Percentiles rank a stretch among this genome's conserved stretches.
Conservation (phyloP, 176 grass and related monocot species). For the Chrysopogon serrulatus region DNA sequence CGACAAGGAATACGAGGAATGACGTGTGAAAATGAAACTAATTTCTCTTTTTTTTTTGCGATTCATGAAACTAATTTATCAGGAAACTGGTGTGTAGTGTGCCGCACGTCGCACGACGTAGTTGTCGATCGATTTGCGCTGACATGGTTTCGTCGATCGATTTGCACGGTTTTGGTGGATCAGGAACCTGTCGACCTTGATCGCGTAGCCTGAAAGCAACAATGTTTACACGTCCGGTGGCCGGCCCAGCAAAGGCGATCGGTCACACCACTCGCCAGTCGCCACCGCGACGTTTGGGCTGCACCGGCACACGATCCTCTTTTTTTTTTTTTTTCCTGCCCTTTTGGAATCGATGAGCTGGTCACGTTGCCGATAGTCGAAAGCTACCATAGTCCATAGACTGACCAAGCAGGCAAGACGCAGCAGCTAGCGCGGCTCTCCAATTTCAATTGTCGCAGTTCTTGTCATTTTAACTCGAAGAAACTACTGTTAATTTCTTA, state of each 20-base stretch:
- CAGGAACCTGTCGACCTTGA: neutral
- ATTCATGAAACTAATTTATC: too few relatives aligned
- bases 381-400: neutral
- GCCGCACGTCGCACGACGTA: neutral
- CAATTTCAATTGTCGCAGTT: neutral
- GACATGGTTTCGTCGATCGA: neutral
- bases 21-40: too few relatives aligned
- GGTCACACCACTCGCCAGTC: neutral
- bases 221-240: neutral
- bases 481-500: too few relatives aligned
- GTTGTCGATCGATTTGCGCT: neutral
- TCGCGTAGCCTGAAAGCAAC: neutral
- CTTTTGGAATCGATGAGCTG: conserved; percentile 8
- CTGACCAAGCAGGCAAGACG: neutral
- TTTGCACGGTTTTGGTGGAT: neutral
- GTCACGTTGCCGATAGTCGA: conserved; percentile 12
- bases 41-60: too few relatives aligned
- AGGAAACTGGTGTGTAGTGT: neutral
- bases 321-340: neutral
- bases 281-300: neutral
- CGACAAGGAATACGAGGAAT: neutral
- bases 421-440: neutral
- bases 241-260: neutral
- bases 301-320: neutral
- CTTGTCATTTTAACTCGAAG: neutral